phyloP scores from a whole-genome alignment of 371 early-diverging fungal species.

The Amoeboaphelidium occidentale region DNA sequence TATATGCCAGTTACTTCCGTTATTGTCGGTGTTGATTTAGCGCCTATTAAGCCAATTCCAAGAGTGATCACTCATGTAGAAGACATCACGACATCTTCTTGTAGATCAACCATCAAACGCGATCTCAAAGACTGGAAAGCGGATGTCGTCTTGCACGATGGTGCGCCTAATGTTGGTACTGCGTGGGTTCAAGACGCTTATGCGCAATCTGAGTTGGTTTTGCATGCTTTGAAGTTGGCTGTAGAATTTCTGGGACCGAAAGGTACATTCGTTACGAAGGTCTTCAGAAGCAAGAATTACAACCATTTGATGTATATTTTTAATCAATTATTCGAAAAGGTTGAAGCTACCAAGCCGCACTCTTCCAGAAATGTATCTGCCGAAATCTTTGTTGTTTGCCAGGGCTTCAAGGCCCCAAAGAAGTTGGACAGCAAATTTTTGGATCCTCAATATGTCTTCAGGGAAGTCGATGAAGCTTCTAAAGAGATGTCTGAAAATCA shows the following conservation, averaged over 20 bases:
- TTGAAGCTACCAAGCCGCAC: slow-evolving; percentile 99
- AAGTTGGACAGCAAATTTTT: slow-evolving; percentile 84
- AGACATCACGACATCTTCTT: slow-evolving; percentile 93
- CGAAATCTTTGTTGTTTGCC: slow-evolving; percentile 98
- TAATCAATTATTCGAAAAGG: slow-evolving; percentile 86
- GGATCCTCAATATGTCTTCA: slow-evolving; percentile 84
- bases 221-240: slow-evolving; percentile 85
- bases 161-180: slow-evolving; percentile 98
- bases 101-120: slow-evolving; percentile 52
- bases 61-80: slow-evolving; percentile 84
- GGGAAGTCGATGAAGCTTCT: slow-evolving; percentile 35
- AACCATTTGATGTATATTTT: slow-evolving; percentile 94
- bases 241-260: slow-evolving; percentile 80
- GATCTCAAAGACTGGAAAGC: slow-evolving; percentile 95
- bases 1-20: slow-evolving; percentile 83
- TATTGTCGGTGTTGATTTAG: slow-evolving; percentile 91
- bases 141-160: slow-evolving; percentile 98
- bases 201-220: slow-evolving; percentile 88
- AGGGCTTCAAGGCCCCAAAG: slow-evolving; percentile 73
- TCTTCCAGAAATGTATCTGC: slow-evolving; percentile 97
- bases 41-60: slow-evolving; percentile 91
- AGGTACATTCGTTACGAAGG: slow-evolving; percentile 98
- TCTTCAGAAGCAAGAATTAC: slow-evolving; percentile 98
- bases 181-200: slow-evolving; percentile 97
- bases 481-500: background rate